Evolutionary conservation across 2,329 filamentous ascomycete genomes (phyloP), one percentile per base, ranked within the genome.

Genomic region (Hortaea werneckii): DNA sequence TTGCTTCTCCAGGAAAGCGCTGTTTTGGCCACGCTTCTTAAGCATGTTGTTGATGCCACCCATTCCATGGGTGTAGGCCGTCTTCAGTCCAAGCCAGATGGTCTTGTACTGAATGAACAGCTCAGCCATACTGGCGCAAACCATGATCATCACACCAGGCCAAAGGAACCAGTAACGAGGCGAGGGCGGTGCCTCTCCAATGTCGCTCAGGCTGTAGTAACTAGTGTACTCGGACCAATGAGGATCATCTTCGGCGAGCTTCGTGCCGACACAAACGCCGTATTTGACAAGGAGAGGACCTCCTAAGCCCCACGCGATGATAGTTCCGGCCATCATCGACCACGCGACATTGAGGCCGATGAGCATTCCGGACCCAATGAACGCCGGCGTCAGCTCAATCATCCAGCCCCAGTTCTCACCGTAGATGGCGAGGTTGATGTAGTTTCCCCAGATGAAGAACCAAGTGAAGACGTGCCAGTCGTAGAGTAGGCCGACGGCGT

Each of bases 371-470:
- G 32, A n/a, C 5, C 44, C 47, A 26, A 47, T 47, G 46, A 49
- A 49, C n/a, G 46, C 46, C 6, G 46, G 46, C 34, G 46, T 49
- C 37, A 37, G 45, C 28, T 49, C 42, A 27, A 49, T 45, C 8
- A 74, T 67, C 78, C 77, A 81, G 9, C 76, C 76, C 78, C 78
- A 81, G 61, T 73, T 78, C 60, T 80, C 76, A 12, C 75, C 69
- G 40, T 68, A 65, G 29, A 78, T 64, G 0, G 74, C 75, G 11
- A 60, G 59, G 51, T 72, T 76, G 37, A 65, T 70, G 61, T 76
- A 72, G 44, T 70, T 65, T 44, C 69, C 66, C 75, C 76, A 79
- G 54, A 74, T 72, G 57, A 70, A 77, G 58, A 79, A 70, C 70
- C 70, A 72, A 34, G 58, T 65, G 51, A 67, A 68, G 37, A 68